These are phyloP conservation scores for Skeletonema potamos DNA, from an alignment of 108 stramenopile genomes.

Conservation along the genomic window DNA sequence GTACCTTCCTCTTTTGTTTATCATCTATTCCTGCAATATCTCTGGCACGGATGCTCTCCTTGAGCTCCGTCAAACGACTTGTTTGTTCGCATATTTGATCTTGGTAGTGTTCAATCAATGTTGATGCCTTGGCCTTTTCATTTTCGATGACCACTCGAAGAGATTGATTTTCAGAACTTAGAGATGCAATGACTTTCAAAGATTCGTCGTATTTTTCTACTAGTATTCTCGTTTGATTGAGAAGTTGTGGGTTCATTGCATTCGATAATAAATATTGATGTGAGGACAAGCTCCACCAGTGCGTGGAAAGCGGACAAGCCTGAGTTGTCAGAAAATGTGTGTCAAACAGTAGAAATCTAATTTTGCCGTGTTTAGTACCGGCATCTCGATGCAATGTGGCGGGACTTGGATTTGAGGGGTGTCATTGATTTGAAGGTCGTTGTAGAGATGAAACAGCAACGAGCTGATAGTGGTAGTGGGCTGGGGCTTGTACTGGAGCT, in stretches of 20 bases:
- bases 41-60: neutral
- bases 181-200: neutral
- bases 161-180: neutral
- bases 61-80: neutral
- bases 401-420: too few species aligned
- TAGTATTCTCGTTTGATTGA: neutral
- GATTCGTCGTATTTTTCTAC: slow-evolving; percentile 1
- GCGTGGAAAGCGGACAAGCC: too few species aligned
- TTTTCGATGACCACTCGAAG: neutral
- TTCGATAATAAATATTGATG: neutral
- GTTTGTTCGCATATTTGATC: neutral
- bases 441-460: too few species aligned
- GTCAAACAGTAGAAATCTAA: too few species aligned
- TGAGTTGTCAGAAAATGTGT: too few species aligned
- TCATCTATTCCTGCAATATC: neutral
- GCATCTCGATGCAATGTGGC: too few species aligned
- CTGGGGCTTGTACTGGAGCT: too few species aligned
- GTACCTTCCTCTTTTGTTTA: neutral
- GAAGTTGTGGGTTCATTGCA: neutral
- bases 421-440: too few species aligned
- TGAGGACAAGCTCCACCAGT: too few species aligned
- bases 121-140: neutral
- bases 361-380: too few species aligned
- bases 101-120: neutral
- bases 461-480: too few species aligned